Evolutionary conservation across 2,329 filamentous ascomycete species (phyloP), one percentile per base, ranked within the genome.

Genomic region (Akanthomyces muscarius): DNA sequence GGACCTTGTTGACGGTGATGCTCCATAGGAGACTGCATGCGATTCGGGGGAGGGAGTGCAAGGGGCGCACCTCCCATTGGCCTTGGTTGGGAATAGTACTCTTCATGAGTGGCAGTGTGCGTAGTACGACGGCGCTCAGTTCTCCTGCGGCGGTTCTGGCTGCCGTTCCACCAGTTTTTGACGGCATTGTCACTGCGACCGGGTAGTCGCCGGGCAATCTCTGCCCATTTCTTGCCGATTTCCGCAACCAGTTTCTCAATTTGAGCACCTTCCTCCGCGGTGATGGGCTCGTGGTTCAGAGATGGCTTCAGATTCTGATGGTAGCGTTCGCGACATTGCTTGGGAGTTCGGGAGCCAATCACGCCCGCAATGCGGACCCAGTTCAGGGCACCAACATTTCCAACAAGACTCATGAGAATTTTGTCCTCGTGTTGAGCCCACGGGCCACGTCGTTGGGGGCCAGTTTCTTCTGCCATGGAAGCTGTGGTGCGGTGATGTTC

Each of bases 131-230:
- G 73, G 44, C 79, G 75, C 66, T 78, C 73, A 59, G 80, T 74
- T 67, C 87, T 80, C 71, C 81, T 83, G 70, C 89, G 83, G 71
- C 92, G 86, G 78, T 97, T 97, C 83, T 93, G 90, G 73, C 89
- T 91, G 56, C 93, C 92, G 73, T 97, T 97, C 91, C 91, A 97
- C 92, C 92, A 97, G 76, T 97, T 97, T 85, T 97, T 97, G 66
- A 97, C 91, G 33, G 91, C 90, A 71, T 97, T 97, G 79, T 97
- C 93, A 75, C 92, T 96, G 71, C 93, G 89, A 67, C 92, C 92
- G 61, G 89, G 84, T 23, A 97, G 83, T 52, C 86, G 83, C 68
- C 93, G 85, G 51, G 93, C 91, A 71, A 97, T 97, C 73, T 97
- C 92, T 2, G 93, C 93, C 93, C 93, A 97, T 63, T 90, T 86